Evolutionary conservation across 2,329 filamentous ascomycete genomes (phyloP), one percentile per base, ranked within the genome.

Genomic region (Tolypocladium amazonense): DNA sequence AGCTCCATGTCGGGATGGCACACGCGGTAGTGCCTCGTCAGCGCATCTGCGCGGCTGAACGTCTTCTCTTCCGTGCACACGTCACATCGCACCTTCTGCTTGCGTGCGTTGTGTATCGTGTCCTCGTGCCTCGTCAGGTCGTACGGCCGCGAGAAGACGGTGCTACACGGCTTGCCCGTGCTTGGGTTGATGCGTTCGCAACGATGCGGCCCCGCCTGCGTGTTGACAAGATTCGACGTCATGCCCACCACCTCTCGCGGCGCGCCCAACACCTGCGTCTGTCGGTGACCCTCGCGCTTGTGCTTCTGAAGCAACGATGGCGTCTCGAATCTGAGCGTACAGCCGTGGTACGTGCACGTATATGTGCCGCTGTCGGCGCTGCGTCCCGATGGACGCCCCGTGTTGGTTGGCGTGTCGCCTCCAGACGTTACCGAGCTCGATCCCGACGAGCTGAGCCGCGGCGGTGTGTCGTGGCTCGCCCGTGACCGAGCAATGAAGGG

Each of bases 81-180:
- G 63, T 92, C 87, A 74, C 94, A 99, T 53, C 91, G 87, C 9
- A 97, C 92, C 78, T 97, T 97, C 73, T 92, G 87, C 80, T 97
- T 97, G 68, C 90, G 86, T 1, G 87, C 88, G 67, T 97, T 97
- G 81, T 97, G 94, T 64, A 97, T 97, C 0, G 94, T 97, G 65
- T 97, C 93, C 73, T 99, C 94, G 71, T 99, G 94, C 27, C 94
- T 83, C 0, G 94, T 99, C 58, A 99, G 81, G 73, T 99, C 94
- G 79, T 99, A 99, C 1, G 94, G 94, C 25, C 94, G 82, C 0
- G 93, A 97, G 75, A 99, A 97, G 58, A 96, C 81, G 0, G 92
- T 95, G 71, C 90, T 93, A 81, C 94, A 97, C 0, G 92, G 88
- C 77, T 97, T 97, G 64, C 91, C 90, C 0, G 94, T 97, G 64